Conservation (phyloP, 352 stramenopile species). For the Globisporangium cylindrosporum region DNA sequence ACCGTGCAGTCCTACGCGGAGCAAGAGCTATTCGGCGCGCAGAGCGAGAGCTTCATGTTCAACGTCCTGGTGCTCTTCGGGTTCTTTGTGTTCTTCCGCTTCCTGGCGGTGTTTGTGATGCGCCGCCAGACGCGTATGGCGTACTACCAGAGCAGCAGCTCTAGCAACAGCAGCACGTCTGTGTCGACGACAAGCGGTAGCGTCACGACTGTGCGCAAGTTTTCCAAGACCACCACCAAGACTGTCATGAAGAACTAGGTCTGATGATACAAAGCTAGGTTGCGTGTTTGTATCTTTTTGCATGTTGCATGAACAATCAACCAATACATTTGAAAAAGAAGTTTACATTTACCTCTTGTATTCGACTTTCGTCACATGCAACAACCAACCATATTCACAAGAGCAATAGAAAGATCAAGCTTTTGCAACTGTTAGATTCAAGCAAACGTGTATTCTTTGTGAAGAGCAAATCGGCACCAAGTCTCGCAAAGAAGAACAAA, state of each 20-base stretch:
- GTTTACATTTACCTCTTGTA: neutral
- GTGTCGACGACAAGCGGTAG: neutral
- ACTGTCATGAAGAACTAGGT: constrained; percentile 14
- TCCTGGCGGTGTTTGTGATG: constrained; percentile 16
- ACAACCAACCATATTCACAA: neutral
- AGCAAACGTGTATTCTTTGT: neutral
- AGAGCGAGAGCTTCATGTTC: constrained; percentile 6
- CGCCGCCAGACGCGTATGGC: constrained; percentile 3
- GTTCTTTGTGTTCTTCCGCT: constrained; percentile 13
- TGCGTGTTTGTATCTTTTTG: neutral
- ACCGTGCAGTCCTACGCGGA: constrained; percentile 17
- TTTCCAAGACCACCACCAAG: constrained; percentile 11
- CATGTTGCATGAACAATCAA: neutral
- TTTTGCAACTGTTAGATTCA: neutral
- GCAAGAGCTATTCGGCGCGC: constrained; percentile 7
- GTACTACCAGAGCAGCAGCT: constrained; percentile 5
- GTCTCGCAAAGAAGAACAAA: neutral
- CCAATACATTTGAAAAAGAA: neutral
- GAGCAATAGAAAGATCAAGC: neutral
- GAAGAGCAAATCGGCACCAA: neutral
- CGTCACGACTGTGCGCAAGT: constrained; percentile 7
- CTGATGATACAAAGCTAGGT: neutral
- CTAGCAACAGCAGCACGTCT: constrained; percentile 2
- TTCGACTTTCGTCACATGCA: neutral
- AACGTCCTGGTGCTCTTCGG: constrained; percentile 12